These are phyloP conservation scores for Byssothecium circinans DNA, from an alignment of 2,329 filamentous ascomycete genomes.

Conservation along the genomic window DNA sequence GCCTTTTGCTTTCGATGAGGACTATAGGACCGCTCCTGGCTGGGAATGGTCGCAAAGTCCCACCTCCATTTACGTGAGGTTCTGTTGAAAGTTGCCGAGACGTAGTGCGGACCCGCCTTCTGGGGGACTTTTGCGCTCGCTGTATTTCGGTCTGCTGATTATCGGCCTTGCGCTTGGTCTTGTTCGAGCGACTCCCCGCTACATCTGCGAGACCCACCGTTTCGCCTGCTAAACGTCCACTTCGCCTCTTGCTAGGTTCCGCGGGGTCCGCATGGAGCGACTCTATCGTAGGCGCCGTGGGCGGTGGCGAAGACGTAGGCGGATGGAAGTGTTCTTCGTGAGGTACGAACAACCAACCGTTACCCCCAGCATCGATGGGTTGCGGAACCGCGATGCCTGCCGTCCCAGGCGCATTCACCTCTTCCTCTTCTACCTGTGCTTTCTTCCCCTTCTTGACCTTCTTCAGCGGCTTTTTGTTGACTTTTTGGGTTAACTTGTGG, in stretches of 20 bases:
- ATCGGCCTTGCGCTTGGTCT: conserved; percentile 9
- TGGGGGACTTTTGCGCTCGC: conserved; percentile 7
- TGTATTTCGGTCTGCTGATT: not conserved
- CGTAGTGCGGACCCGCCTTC: not conserved
- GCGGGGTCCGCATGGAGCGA: not conserved
- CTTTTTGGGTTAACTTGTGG: conserved; percentile 8
- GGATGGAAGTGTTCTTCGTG: no score
- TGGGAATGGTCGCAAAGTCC: not conserved
- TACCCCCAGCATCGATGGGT: no score
- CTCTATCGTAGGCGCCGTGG: conserved; percentile 5
- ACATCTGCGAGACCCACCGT: not conserved
- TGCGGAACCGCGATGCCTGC: no score
- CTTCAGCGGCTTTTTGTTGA: conserved; percentile 14
- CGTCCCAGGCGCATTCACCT: not conserved
- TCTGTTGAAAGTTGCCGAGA: not conserved
- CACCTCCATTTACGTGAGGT: not conserved
- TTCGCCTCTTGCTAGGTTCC: not conserved
- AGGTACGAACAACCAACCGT: no score
- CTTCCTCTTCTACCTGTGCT: not conserved
- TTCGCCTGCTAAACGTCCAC: conserved; percentile 9
- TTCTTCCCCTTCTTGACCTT: conserved; percentile 10
- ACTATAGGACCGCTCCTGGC: no score
- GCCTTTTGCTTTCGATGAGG: no score
- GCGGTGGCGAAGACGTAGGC: not conserved
- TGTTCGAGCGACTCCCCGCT: not conserved